These are phyloP conservation scores for Venturia effusa DNA, from an alignment of 2,329 filamentous ascomycete species.

Conservation along the genomic window DNA sequence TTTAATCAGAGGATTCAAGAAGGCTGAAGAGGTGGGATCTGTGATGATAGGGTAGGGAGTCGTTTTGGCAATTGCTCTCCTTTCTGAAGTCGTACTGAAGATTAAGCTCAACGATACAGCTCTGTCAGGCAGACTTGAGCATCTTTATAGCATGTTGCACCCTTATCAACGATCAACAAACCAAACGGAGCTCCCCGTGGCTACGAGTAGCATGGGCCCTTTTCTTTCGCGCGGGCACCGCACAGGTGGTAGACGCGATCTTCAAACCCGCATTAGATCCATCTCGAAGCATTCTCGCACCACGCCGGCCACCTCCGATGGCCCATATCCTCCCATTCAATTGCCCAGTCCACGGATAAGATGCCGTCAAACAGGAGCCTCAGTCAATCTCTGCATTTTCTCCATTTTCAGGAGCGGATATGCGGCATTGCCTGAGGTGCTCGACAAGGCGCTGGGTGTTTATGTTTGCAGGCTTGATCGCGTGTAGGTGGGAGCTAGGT, in stretches of 20 bases:
- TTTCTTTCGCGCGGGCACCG: not conserved
- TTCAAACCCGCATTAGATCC: not conserved
- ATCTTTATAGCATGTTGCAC: not conserved
- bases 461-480: not conserved
- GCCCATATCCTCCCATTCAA: not conserved
- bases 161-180: not conserved
- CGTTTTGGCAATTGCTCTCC: not conserved
- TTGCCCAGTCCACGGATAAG: not conserved
- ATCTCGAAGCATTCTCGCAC: slow-evolving; percentile 3
- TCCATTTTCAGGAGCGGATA: not conserved
- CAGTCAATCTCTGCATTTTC: not conserved
- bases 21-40: not conserved
- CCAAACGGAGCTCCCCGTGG: not conserved
- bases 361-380: not conserved
- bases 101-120: not conserved
- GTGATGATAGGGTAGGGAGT: not conserved
- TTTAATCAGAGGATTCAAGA: not conserved
- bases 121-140: not conserved
- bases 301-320: not conserved
- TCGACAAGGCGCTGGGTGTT: too few species aligned
- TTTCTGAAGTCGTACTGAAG: not conserved
- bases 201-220: not conserved
- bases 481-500: not conserved
- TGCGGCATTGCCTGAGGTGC: not conserved
- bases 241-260: not conserved